Percentiles rank a stretch among this genome's conserved stretches.
Evolutionary conservation across 768 basidiomycete genomes (phyloP).

Genomic region (Tulasnella sp.): DNA sequence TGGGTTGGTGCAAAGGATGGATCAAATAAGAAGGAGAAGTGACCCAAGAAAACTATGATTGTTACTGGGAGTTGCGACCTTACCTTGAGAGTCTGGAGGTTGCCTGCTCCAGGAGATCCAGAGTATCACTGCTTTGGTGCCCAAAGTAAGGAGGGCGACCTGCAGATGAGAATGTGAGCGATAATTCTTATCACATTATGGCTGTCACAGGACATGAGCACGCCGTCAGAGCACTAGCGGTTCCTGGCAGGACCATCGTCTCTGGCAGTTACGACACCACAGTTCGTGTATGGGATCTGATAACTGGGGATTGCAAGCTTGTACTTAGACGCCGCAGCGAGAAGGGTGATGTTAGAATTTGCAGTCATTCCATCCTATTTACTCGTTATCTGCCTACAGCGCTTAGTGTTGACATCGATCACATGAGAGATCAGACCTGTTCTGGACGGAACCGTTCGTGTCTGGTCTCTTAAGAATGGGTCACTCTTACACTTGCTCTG

Average conservation of each 20-base stretch:
- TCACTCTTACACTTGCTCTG: conserved; percentile 65
- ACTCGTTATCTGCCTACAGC: conserved; percentile 37
- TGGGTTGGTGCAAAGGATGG: conserved; percentile 65
- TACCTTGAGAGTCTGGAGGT: conserved; percentile 50
- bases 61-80: conserved; percentile 61
- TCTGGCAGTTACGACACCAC: conserved; percentile 94
- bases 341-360: conserved; percentile 44
- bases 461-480: conserved; percentile 83
- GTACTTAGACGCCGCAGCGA: conserved; percentile 77
- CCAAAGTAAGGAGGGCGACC: not conserved
- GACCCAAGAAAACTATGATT: conserved; percentile 56
- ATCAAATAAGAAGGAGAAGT: conserved; percentile 49
- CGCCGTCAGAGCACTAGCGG: conserved; percentile 87
- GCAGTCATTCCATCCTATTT: not conserved
- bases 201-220: conserved; percentile 80
- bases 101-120: conserved; percentile 54
- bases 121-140: conserved; percentile 33
- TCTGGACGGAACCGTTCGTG: conserved; percentile 97
- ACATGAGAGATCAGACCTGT: conserved; percentile 73
- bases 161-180: conserved; percentile 46
- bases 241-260: conserved; percentile 75
- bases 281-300: conserved; percentile 90
- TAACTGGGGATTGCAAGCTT: conserved; percentile 39
- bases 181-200: conserved; percentile 81
- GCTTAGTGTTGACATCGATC: conserved; percentile 88